Base-by-base conservation (phyloP, 2,329 filamentous ascomycete genomes). In the Pezicula radicicola region DNA sequence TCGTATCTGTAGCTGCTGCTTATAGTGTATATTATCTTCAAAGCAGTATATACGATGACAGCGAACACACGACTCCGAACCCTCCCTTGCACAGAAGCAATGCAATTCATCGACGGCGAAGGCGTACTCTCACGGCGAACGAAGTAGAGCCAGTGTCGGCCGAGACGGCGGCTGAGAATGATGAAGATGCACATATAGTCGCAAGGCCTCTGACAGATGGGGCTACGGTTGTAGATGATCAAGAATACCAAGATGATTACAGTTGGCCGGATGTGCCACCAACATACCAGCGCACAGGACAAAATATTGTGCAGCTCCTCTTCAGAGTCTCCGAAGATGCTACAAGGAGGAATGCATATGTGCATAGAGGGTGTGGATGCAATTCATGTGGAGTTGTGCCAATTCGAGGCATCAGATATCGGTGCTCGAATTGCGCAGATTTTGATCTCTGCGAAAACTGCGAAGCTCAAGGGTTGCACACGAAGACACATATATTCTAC, bases 401-500 rank as follows among this genome's bases (percentile, higher is more conserved):
- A 7, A 97, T 99, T 55, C 87, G 90, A 48, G 94, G 94, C 15
- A 88, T 96, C 55, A 84, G 94, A 52, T 99, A 96, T 73, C 88
- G 92, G 54, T 99, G 94, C 70, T 87, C 91, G 61, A 97, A 99
- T 72, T 99, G 94, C 67, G 84, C 89, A 58, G 93, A 99, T 70
- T 97, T 91, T 66, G 94, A 99, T 67, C 82, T 99, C 2, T 99
- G 94, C 74, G 91, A 97, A 66, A 86, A 86, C 7, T 99, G 94
- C 72, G 93, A 99, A 72, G 83, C 89, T 5, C 83, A 85, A 61
- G 82, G 83, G 19, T 72, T 86, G 2, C 65, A 68, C 52, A 93
- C 96, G 66, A 95, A 93, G 68, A 96, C 91, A 1, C 94, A 99
- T 70, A 83, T 97, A 43, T 97, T 99, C 71, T 96, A 95, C 78